phyloP scores from a whole-genome alignment of 2,329 filamentous ascomycete genomes.

The Drechslerella dactyloides region DNA sequence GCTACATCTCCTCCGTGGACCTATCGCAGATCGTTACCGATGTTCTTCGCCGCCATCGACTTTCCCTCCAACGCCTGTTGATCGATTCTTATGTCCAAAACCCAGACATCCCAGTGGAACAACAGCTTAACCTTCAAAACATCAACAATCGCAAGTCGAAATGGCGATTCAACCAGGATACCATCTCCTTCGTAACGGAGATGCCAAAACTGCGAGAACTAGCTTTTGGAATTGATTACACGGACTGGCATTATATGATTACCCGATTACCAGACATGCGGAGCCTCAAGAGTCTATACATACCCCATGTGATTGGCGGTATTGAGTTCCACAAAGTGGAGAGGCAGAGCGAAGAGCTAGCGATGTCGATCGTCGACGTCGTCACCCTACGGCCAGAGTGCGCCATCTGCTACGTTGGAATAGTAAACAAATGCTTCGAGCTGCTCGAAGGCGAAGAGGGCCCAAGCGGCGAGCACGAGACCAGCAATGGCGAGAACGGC shows the following conservation, averaged over 20 bases:
- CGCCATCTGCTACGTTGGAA: slow-evolving; percentile 77
- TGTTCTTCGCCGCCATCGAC: slow-evolving; percentile 72
- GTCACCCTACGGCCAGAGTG: slow-evolving; percentile 77
- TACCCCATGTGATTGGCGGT: slow-evolving; percentile 66
- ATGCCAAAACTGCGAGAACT: slow-evolving; percentile 76
- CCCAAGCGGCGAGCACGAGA: slow-evolving; percentile 53
- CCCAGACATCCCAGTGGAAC: slow-evolving; percentile 53
- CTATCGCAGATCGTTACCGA: slow-evolving; percentile 75
- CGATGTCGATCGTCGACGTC: slow-evolving; percentile 77
- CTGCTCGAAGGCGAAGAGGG: slow-evolving; percentile 69
- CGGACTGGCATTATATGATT: slow-evolving; percentile 82
- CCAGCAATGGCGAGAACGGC: slow-evolving; percentile 53
- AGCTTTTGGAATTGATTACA: slow-evolving; percentile 74
- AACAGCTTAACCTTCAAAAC: slow-evolving; percentile 56
- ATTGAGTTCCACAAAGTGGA: slow-evolving; percentile 65
- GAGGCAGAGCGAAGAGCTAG: slow-evolving; percentile 72
- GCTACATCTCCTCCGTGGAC: slow-evolving; percentile 66
- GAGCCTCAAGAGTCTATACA: slow-evolving; percentile 73
- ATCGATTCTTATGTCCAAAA: slow-evolving; percentile 58
- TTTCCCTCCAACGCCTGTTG: slow-evolving; percentile 74
- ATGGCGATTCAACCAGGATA: slow-evolving; percentile 74
- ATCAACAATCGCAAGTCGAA: slow-evolving; percentile 66
- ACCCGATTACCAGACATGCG: slow-evolving; percentile 74
- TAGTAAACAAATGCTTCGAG: slow-evolving; percentile 80
- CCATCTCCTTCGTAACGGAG: slow-evolving; percentile 75